Evolutionary conservation across 176 grass and related monocot species (phyloP).

Genomic region (Bolboschoenus planiculmis): DNA sequence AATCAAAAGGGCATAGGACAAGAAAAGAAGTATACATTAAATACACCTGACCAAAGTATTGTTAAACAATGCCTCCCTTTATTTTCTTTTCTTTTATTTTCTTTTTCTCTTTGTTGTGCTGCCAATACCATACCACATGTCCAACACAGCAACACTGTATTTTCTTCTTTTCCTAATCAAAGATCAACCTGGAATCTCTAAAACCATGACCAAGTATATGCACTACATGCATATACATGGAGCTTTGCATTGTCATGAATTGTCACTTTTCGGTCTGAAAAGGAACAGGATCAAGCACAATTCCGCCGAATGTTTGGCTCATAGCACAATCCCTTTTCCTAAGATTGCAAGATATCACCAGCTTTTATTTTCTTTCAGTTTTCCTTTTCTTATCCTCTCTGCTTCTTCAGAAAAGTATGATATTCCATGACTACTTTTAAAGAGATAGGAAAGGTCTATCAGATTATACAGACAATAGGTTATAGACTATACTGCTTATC

Average conservation of each 20-base stretch:
- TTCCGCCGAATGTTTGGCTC: conserved; percentile 5
- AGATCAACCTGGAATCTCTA: not conserved
- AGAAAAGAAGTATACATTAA: not conserved
- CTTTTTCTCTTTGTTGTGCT: not conserved
- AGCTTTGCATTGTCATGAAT: conserved; percentile 1
- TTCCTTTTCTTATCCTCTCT: conserved; percentile 2
- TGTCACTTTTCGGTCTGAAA: conserved; percentile 6
- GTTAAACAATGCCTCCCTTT: not conserved
- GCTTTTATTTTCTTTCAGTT: not conserved
- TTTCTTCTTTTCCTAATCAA: not conserved
- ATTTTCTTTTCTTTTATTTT: not conserved
- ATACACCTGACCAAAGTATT: not conserved
- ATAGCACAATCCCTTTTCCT: not conserved
- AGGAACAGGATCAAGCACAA: not conserved
- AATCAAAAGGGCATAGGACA: not conserved
- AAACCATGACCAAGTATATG: not conserved
- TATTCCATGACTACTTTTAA: conserved; percentile 14
- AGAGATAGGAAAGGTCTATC: not conserved
- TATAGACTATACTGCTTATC: conserved; percentile 1
- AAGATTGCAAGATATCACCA: conserved; percentile 5
- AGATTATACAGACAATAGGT: not conserved
- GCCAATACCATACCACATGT: not conserved
- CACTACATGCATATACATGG: not conserved
- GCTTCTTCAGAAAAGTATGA: not conserved
- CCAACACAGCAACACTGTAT: not conserved